Evolutionary conservation across 495 filamentous ascomycete genomes (phyloP).

Genomic region (Aspergillus sclerotiicarbonarius): DNA sequence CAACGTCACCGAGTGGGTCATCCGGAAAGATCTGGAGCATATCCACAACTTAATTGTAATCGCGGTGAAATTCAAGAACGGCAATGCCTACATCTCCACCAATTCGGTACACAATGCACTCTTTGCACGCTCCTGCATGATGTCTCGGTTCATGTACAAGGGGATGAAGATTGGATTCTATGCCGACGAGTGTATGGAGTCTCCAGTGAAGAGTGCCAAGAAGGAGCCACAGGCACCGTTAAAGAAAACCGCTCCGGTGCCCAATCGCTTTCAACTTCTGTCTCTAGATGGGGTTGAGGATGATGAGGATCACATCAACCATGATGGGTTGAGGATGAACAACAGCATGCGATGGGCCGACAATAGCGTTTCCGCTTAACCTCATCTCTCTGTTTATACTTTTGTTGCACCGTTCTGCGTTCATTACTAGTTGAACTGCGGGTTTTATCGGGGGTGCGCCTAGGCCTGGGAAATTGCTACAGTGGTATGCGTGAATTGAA

Average conservation of each 20-base stretch:
- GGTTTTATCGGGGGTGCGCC: background rate
- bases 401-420: background rate
- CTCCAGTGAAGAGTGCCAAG: conserved; percentile 44
- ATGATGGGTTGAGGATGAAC: conserved; percentile 12
- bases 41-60: conserved; percentile 77
- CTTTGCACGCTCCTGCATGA: conserved; percentile 75
- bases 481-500: background rate
- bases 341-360: conserved; percentile 17
- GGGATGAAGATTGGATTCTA: conserved; percentile 69
- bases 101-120: conserved; percentile 78
- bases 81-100: conserved; percentile 63
- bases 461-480: background rate
- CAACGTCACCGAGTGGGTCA: conserved; percentile 59
- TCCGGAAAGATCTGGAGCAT: conserved; percentile 77
- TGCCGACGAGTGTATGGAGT: conserved; percentile 69
- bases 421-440: background rate
- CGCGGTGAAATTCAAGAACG: conserved; percentile 56
- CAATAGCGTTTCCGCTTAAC: conserved; percentile 18
- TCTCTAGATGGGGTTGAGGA: conserved; percentile 51
- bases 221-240: conserved; percentile 28
- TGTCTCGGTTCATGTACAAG: conserved; percentile 73
- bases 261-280: conserved; percentile 67
- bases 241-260: conserved; percentile 34
- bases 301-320: conserved; percentile 18
- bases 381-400: background rate